Evolutionary conservation across 2,329 filamentous ascomycete genomes (phyloP), one percentile per base, ranked within the genome.

Genomic region (Clonostachys rhizophaga): DNA sequence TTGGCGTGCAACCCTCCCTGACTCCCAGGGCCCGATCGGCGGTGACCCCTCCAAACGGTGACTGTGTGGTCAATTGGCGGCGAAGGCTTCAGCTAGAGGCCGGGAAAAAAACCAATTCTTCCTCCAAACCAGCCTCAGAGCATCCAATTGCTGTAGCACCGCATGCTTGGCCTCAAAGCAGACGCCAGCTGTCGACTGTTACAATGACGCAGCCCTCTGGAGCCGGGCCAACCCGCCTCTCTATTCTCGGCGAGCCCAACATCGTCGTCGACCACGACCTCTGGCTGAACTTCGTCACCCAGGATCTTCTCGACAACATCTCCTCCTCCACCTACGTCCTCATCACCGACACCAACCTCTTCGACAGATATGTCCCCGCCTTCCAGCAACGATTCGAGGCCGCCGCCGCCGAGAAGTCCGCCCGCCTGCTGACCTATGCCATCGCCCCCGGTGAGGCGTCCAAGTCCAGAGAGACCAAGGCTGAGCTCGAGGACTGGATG

Each of bases 401-500:
- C 5, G 53, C 60, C 8, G 56, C 61, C 33, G 49, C 52, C 9
- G 54, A 46, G 24, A 60, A 60, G 46, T 48, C 47, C 43, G 78
- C 83, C 9, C 84, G 91, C 40, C 81, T 99, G 30, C 81, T 99
- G 52, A 87, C 87, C 43, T 94, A 96, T 66, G 78, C 83, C 56
- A 91, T 96, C 50, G 84, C 91, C 3, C 94, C 94, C 0, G 94
- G 94, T 50, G 94, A 99, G 72, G 89, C 84, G 50, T 96, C 91
- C 46, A 99, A 99, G 69, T 89, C 89, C 55, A 83, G 94, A 53
- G 86, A 91, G 64, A 96, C 91, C 45, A 97, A 97, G 69, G 91
- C 87, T 42, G 87, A 92, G 58, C 91, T 99, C 46, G 94, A 99
- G 67, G 94, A 99, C 68, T 99, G 94, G 94, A 86, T 99, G 81